Evolutionary conservation across 495 filamentous ascomycete species (phyloP).

Genomic region (Hypoxylon cercidicola): DNA sequence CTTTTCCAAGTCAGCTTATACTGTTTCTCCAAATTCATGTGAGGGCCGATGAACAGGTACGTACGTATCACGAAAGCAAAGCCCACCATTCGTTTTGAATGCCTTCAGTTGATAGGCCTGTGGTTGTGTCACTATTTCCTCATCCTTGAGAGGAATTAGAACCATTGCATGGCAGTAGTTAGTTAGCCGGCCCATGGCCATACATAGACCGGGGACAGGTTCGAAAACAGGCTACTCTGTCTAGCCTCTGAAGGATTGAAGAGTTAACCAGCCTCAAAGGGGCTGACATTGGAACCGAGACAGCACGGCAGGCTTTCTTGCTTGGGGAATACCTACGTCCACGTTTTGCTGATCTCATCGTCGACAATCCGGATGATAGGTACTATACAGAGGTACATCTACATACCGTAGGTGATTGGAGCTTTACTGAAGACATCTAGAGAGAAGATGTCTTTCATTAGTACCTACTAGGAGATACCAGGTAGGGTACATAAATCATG

Average conservation of each 20-base stretch:
- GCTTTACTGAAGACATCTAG: not conserved
- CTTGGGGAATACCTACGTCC: not conserved
- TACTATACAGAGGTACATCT: not conserved
- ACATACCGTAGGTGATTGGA: not conserved
- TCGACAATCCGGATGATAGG: not conserved
- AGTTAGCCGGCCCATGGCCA: not conserved
- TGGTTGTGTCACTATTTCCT: not conserved
- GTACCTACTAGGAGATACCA: too few relatives aligned
- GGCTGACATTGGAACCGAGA: constrained; percentile 11
- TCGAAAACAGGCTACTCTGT: constrained; percentile 8
- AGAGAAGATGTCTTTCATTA: not conserved
- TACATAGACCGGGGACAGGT: constrained; percentile 3
- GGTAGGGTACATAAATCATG: too few relatives aligned
- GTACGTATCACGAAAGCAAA: too few relatives aligned
- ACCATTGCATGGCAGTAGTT: constrained; percentile 8
- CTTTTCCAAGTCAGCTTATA: not conserved
- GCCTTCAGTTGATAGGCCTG: not conserved
- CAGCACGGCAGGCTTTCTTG: constrained; percentile 11
- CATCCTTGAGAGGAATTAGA: constrained; percentile 9
- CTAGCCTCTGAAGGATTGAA: constrained; percentile 22
- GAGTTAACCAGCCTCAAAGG: constrained; percentile 21
- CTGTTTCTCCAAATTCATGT: not conserved
- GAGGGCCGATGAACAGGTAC: too few relatives aligned
- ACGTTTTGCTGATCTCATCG: constrained; percentile 21
- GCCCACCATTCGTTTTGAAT: not conserved